Base-by-base conservation (phyloP, 2,329 filamentous ascomycete genomes). In the Arthrobotrys sphaeroides region DNA sequence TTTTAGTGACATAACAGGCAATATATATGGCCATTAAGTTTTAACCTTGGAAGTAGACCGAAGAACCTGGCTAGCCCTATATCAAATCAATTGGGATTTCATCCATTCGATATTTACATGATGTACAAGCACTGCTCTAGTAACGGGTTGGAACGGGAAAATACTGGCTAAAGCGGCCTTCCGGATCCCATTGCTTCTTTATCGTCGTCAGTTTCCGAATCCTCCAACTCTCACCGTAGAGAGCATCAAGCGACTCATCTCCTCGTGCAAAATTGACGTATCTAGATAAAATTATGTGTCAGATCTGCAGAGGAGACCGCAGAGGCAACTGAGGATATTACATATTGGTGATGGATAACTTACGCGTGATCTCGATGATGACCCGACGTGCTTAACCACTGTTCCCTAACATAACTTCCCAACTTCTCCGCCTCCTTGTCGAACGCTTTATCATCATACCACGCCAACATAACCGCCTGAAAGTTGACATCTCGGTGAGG, bases 151-250 rank as follows among this genome's bases (percentile, higher is more conserved):
- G 70, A 5, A 77, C 61, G 4, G 73, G 73, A 26, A 77, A 72
- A 33, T 70, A 77, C 31, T 68, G 53, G 13, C 73, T 67, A 33
- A 81, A 81, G 7, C 79, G 72, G 0, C 78, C 79, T 7, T 64
- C 61, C 3, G 80, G 78, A 64, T 81, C 80, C 78, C 79, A 80
- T 45, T 70, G 73, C 38, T 53, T 79, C 74, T 81, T 81, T 57
- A 81, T 45, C 0, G 49, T 67, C 18, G 70, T 76, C 12, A 81
- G 59, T 28, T 77, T 80, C n/a, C 77, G 66, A 12, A 80, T 28
- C 43, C 73, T 60, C 68, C 79, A 65, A 28, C 73, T 60, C 7
- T 64, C 59, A 13, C 77, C 77, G 45, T 73, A 78, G 13, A 77
- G 76, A 2, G 43, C 26, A 1, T 61, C 55, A 16, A 69, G 36